Evolutionary conservation across 2,329 filamentous ascomycete species (phyloP).

Genomic region (Xylaria sp.): DNA sequence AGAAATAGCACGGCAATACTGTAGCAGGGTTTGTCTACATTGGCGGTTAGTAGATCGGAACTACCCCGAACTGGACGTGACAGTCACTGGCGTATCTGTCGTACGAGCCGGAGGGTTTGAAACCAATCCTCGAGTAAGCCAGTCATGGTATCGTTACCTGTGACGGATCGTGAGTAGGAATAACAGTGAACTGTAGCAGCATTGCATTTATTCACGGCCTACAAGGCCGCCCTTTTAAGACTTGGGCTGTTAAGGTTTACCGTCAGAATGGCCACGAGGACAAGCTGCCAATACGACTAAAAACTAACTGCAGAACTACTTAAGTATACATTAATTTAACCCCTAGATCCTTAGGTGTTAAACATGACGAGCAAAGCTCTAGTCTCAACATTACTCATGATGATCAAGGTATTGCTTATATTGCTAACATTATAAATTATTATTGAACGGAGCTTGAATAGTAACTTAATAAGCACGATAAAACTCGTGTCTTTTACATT

Average conservation of each 20-base stretch:
- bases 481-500: background rate
- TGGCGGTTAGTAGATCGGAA: no score
- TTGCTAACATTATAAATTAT: background rate
- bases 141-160: background rate
- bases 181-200: background rate
- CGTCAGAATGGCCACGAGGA: background rate
- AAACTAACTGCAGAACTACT: background rate
- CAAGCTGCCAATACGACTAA: background rate
- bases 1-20: no score
- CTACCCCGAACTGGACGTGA: no score
- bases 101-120: background rate
- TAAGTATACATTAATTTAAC: background rate
- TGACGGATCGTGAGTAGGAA: background rate
- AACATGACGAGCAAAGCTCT: background rate
- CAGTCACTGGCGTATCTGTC: background rate
- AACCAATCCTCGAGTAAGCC: conserved; percentile 1
- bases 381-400: background rate
- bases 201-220: background rate
- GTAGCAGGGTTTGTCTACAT: no score
- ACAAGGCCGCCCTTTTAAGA: background rate
- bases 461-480: background rate
- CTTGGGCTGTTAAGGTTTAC: background rate
- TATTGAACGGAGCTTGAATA: background rate
- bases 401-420: background rate
- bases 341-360: background rate